Base-by-base conservation (phyloP, 805 yeast genomes). In the Babjeviella inositovora region DNA sequence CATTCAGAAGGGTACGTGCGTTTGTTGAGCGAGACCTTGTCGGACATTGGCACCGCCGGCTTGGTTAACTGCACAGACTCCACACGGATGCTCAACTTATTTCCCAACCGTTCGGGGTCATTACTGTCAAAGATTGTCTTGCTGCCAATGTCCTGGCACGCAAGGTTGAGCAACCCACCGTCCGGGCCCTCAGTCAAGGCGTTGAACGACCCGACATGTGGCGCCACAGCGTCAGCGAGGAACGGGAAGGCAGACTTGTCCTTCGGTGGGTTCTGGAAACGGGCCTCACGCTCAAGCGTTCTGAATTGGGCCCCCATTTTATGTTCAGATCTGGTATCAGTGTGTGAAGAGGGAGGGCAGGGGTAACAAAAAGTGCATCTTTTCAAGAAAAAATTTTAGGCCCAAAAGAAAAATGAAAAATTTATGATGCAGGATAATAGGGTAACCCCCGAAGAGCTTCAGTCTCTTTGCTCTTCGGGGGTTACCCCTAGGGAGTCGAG, bases 161-260 rank as follows among this genome's bases (percentile, higher is more conserved):
- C 96, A 24, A 75, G 53, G 45, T 85, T 82, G 29, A 90, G 57
- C 13, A 90, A 48, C 5, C 95, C 95, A 22, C 87, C 93, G 20
- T 60, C 71, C 13, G 79, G 70, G 20, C 93, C 94, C 28, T 80
- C 93, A 13, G 93, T 79, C 27, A 90, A 58, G 5, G 96, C 96
- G 58, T 90, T 77, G 61, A 90, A 90, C 2, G 97, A 87, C 6
- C 93, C 96, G 26, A 90, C 67, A 46, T 90, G 98, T 5, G 98
- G 98, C 27, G 70, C 70, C 19, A 90, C 90, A 9, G 98, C 97
- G 32, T 82, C 93, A 28, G 66, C 65, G 17, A 90, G 61, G 19
- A 84, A 51, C 9, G 95, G 94, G 39, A 55, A 87, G 6, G 80
- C 80, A 15, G 81, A 61, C 44, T 76, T 66, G 40, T 80, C 93